Percentiles rank a stretch among this genome's conserved stretches.
Evolutionary conservation across 2,329 filamentous ascomycete genomes (phyloP).

Genomic region (Mariannaea elegans): DNA sequence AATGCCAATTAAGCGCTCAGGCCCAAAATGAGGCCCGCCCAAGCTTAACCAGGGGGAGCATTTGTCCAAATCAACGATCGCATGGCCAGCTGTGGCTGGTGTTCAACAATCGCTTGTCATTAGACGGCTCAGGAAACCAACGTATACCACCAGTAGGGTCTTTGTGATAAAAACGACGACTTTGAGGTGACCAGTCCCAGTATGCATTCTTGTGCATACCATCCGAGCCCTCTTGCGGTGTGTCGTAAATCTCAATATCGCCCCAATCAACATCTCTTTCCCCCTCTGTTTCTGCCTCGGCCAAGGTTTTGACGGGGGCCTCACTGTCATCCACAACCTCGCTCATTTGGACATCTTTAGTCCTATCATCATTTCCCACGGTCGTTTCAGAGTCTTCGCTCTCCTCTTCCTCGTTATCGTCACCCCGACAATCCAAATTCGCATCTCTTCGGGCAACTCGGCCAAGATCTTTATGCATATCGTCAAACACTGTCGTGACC

Average conservation of each 20-base stretch:
- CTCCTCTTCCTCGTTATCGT: too few species aligned
- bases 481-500: background rate
- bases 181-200: constrained; percentile 19
- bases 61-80: background rate
- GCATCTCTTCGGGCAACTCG: background rate
- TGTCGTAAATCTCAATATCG: constrained; percentile 8
- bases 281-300: background rate
- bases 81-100: background rate
- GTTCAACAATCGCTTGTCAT: background rate
- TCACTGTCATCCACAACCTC: background rate
- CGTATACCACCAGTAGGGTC: background rate
- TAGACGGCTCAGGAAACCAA: background rate
- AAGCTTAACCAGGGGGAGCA: background rate
- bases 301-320: background rate
- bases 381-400: background rate
- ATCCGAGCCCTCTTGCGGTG: background rate
- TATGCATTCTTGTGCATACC: background rate
- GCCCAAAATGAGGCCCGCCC: too few species aligned
- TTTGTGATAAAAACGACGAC: constrained; percentile 9
- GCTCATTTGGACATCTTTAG: background rate
- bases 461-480: background rate
- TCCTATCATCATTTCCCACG: background rate
- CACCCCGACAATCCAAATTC: too few species aligned
- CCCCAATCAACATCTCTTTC: background rate
- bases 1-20: too few species aligned